Conservation (phyloP, 106 monocot genomes). For the Phalaenopsis aphrodite region DNA sequence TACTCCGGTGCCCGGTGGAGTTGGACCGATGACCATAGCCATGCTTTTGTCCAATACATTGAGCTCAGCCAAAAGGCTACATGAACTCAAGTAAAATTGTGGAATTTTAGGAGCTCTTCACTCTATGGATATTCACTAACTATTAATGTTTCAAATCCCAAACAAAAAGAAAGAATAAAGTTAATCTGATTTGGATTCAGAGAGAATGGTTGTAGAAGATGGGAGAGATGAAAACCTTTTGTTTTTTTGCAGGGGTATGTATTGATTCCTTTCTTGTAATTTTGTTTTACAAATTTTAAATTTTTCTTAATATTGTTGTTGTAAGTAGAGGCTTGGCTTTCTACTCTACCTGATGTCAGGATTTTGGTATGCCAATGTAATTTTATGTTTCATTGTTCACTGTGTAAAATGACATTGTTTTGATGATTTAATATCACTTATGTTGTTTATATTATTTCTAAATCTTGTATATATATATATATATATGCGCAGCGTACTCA, state of each 20-base stretch:
- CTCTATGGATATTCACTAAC: background rate
- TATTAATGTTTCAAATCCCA: background rate
- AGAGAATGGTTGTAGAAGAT: background rate
- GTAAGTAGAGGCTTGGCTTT: too few relatives aligned
- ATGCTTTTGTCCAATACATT: slow-evolving; percentile 93
- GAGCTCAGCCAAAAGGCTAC: slow-evolving; percentile 67
- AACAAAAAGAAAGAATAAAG: background rate
- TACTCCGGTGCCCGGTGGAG: slow-evolving; percentile 93
- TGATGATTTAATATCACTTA: too few relatives aligned
- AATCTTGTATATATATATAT: too few relatives aligned
- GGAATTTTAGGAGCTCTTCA: background rate
- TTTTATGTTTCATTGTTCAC: too few relatives aligned
- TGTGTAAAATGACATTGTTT: too few relatives aligned
- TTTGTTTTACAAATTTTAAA: background rate
- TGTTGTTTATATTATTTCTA: too few relatives aligned
- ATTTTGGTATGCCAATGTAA: too few relatives aligned
- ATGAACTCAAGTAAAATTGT: slow-evolving; percentile 40
- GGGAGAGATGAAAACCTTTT: background rate
- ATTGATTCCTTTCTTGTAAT: background rate
- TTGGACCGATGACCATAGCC: slow-evolving; percentile 95
- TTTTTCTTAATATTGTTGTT: too few relatives aligned
- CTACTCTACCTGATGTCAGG: too few relatives aligned
- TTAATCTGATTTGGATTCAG: background rate
- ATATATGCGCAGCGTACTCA: too few relatives aligned
- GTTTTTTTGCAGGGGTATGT: too few relatives aligned